A percentile compares a stretch with the other conserved stretches of the same genome.
phyloP scores from a whole-genome alignment of 73 alveolate genomes.

The Paramecium caudatum region DNA sequence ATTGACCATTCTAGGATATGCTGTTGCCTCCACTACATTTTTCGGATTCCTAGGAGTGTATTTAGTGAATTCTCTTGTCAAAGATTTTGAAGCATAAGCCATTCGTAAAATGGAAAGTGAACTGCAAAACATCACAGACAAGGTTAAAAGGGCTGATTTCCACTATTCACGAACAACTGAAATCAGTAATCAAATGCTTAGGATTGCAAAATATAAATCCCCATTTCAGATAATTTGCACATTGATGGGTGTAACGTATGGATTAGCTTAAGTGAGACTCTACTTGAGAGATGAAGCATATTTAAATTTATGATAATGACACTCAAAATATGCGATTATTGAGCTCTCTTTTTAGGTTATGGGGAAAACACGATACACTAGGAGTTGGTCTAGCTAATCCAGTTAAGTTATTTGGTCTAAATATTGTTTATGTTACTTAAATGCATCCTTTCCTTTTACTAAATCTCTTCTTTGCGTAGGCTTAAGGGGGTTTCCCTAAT shows the following conservation, averaged over 20 bases:
- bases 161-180: constrained; percentile 20
- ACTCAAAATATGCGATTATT: constrained; percentile 51
- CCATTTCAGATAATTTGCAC: background rate
- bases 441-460: constrained; percentile 41
- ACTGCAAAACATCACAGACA: background rate
- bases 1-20: background rate
- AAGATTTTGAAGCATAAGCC: background rate
- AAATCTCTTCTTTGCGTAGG: constrained; percentile 55
- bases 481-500: constrained; percentile 51
- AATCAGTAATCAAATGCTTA: constrained; percentile 16
- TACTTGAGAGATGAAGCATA: constrained; percentile 15
- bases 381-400: constrained; percentile 58
- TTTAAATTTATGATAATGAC: too few relatives aligned
- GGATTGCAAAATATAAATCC: background rate
- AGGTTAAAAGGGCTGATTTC: constrained; percentile 33
- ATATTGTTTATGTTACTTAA: background rate
- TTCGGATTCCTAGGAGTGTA: constrained; percentile 12
- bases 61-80: background rate
- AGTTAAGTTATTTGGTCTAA: constrained; percentile 47
- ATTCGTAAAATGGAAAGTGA: background rate
- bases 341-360: constrained; percentile 60
- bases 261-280: constrained; percentile 32
- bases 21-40: background rate
- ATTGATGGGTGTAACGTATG: background rate
- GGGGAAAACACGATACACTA: constrained; percentile 65